Evolutionary conservation across 306 rosid species (phyloP).

Genomic region (Rosa rugosa): DNA sequence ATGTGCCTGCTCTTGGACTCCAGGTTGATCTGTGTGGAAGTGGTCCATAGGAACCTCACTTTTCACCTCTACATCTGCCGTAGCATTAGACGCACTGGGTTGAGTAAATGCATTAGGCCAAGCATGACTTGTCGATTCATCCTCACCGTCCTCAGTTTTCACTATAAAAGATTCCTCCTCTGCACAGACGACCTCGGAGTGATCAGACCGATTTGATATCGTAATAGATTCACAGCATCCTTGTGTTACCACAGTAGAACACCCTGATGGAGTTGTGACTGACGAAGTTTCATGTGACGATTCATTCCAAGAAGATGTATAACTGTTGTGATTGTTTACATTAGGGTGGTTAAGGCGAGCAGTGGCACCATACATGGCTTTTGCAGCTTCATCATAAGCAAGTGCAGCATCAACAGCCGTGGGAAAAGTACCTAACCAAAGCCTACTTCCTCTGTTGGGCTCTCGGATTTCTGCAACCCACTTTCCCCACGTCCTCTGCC

Average conservation of each 20-base stretch:
- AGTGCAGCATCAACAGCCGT: constrained; percentile 70
- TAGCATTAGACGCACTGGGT: constrained; percentile 22
- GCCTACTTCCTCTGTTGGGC: constrained; percentile 73
- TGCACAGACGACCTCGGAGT: constrained; percentile 62
- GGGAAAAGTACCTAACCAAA: constrained; percentile 84
- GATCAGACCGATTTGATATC: constrained; percentile 55
- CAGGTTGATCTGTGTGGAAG: constrained; percentile 23
- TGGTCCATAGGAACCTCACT: constrained; percentile 25
- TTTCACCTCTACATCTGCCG: constrained; percentile 33
- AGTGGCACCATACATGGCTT: constrained; percentile 74
- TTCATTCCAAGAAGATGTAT: constrained; percentile 16
- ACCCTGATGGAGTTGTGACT: constrained; percentile 33
- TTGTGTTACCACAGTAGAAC: constrained; percentile 44
- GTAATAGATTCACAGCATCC: constrained; percentile 47
- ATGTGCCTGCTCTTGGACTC: not conserved
- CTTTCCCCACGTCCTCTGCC: constrained; percentile 98
- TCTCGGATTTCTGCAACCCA: constrained; percentile 97
- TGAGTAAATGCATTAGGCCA: constrained; percentile 24
- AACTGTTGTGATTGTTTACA: constrained; percentile 18
- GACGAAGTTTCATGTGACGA: constrained; percentile 29
- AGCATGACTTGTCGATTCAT: constrained; percentile 13
- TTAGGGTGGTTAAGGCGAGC: constrained; percentile 83
- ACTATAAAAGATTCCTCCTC: constrained; percentile 32
- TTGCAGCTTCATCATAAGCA: constrained; percentile 88
- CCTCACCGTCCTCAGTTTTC: constrained; percentile 30